These are phyloP conservation scores for Erodium trifolium DNA, from an alignment of 441 rosid genomes.

Conservation along the genomic window DNA sequence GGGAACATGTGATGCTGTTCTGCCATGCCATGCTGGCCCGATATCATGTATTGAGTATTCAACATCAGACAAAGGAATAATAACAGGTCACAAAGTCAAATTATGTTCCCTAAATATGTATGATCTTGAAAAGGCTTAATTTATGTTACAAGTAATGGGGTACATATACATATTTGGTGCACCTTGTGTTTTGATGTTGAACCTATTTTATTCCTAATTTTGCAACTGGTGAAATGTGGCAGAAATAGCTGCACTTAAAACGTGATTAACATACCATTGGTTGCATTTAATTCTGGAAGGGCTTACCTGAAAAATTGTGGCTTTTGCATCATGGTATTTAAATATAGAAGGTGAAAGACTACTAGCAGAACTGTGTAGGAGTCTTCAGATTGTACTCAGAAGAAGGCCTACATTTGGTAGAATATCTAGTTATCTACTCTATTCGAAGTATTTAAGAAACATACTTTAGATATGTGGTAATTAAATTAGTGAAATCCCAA, in stretches of 20 bases:
- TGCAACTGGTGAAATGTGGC: not conserved
- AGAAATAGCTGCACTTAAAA: not conserved
- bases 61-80: conserved; percentile 70
- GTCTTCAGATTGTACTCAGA: not conserved
- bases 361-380: not conserved
- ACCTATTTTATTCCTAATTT: not conserved
- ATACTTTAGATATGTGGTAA: no score
- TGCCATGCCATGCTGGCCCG: conserved; percentile 97
- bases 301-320: not conserved
- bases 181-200: not conserved
- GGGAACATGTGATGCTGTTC: conserved; percentile 84
- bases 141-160: not conserved
- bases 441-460: not conserved
- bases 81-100: conserved; percentile 51
- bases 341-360: not conserved
- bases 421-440: not conserved
- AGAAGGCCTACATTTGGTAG: conserved; percentile 1
- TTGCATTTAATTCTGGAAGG: not conserved
- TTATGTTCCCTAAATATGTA: not conserved
- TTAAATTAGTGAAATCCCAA: not conserved
- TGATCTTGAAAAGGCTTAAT: not conserved
- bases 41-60: conserved; percentile 77
- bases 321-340: not conserved
- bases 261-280: not conserved
- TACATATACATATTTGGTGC: not conserved